These are phyloP conservation scores for Luzula sylvatica DNA, from an alignment of 176 grass and related monocot species.

Conservation along the genomic window DNA sequence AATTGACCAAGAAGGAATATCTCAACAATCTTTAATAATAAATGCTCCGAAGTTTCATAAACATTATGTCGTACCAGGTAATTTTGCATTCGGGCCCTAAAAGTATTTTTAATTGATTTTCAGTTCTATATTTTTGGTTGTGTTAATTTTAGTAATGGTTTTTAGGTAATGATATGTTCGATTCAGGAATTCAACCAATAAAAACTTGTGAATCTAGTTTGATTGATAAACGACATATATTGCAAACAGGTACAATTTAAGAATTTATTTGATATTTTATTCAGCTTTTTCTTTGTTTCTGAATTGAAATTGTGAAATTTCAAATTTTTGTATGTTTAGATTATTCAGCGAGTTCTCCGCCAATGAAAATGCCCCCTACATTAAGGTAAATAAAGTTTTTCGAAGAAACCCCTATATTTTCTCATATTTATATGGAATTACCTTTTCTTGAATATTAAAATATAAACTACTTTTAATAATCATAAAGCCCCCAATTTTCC, in stretches of 20 bases:
- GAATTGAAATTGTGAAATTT: no score
- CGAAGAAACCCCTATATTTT: no score
- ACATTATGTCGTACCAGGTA: slow-evolving; percentile 78
- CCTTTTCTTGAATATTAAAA: no score
- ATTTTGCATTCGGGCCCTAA: background rate
- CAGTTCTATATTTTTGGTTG: background rate
- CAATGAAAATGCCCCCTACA: slow-evolving; percentile 30
- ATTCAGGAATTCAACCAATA: slow-evolving; percentile 44
- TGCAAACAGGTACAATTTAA: slow-evolving; percentile 45
- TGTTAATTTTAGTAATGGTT: background rate
- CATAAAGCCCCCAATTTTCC: no score
- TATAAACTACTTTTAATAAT: no score
- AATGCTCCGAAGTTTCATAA: slow-evolving; percentile 65
- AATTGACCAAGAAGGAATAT: slow-evolving; percentile 58
- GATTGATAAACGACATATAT: slow-evolving; percentile 38
- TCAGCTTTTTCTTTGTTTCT: no score
- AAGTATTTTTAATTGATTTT: background rate
- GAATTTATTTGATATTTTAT: slow-evolving; percentile 7
- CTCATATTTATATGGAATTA: no score
- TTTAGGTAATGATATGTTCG: slow-evolving; percentile 38
- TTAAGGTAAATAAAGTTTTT: slow-evolving; percentile 62
- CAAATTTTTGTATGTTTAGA: no score
- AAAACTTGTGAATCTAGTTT: no score
- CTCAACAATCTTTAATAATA: slow-evolving; percentile 81
- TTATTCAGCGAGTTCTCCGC: slow-evolving; percentile 34